These are phyloP conservation scores for Phaffia rhodozyma DNA, from an alignment of 1,284 basidiomycete species.

Conservation along the genomic window DNA sequence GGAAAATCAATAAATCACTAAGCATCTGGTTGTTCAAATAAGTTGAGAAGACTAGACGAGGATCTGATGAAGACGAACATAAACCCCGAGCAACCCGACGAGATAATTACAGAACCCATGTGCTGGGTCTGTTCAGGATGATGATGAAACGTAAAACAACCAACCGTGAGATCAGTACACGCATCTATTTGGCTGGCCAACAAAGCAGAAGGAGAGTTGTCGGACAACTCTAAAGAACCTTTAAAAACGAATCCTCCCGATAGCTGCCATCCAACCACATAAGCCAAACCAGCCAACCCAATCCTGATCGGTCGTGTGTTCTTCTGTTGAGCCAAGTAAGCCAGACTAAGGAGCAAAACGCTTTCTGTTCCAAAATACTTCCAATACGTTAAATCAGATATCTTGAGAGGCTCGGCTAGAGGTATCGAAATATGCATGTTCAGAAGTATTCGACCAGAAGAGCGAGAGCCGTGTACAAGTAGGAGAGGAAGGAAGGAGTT, in stretches of 20 bases:
- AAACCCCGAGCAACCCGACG: not conserved
- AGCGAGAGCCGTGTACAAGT: too few relatives aligned
- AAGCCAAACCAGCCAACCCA: not conserved
- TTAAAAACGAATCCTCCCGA: conserved; percentile 3
- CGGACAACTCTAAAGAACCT: not conserved
- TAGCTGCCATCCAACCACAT: not conserved
- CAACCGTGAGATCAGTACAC: not conserved
- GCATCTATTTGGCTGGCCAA: too few relatives aligned
- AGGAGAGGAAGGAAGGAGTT: too few relatives aligned
- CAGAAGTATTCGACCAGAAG: too few relatives aligned
- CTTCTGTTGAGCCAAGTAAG: conserved; percentile 5
- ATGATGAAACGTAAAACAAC: not conserved
- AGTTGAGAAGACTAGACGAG: not conserved
- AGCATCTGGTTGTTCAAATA: not conserved
- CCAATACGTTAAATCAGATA: too few relatives aligned
- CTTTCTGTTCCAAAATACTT: not conserved
- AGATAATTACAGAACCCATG: too few relatives aligned
- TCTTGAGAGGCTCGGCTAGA: too few relatives aligned
- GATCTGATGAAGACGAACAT: not conserved
- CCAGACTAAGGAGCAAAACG: not conserved
- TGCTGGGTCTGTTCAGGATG: not conserved
- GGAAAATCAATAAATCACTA: not conserved
- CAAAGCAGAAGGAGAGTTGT: too few relatives aligned
- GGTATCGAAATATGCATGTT: too few relatives aligned
- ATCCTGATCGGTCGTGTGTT: not conserved